Evolutionary conservation across 306 rosid genomes (phyloP).

Genomic region (Canavalia ensiformis): DNA sequence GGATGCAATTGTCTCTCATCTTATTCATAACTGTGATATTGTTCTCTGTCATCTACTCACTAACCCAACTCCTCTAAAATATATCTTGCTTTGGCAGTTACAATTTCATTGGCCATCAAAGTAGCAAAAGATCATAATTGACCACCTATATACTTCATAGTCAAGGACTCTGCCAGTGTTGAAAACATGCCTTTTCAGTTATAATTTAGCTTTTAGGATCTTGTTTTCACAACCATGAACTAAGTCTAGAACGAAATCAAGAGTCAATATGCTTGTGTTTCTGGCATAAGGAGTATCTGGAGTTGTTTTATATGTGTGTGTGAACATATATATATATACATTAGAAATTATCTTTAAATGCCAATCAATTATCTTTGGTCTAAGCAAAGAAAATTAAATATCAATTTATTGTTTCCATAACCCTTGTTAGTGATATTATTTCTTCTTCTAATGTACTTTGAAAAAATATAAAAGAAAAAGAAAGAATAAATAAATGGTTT

Average conservation of each 20-base stretch:
- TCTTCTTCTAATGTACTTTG: not conserved
- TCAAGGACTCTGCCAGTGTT: too few relatives aligned
- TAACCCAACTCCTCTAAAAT: too few relatives aligned
- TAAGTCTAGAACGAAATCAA: not conserved
- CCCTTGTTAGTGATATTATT: slow-evolving; percentile 2
- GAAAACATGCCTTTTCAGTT: too few relatives aligned
- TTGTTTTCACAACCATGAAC: slow-evolving; percentile 26
- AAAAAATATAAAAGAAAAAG: not conserved
- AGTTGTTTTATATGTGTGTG: too few relatives aligned
- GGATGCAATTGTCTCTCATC: too few relatives aligned
- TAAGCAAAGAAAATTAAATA: not conserved
- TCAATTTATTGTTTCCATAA: not conserved
- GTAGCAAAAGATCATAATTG: too few relatives aligned
- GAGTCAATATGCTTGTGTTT: not conserved
- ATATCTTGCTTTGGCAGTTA: too few relatives aligned
- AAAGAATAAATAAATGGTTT: not conserved
- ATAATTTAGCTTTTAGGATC: not conserved
- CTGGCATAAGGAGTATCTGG: slow-evolving; percentile 3
- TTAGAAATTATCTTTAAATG: not conserved
- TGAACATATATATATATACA: too few relatives aligned
- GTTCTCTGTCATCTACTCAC: too few relatives aligned
- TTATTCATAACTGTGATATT: too few relatives aligned
- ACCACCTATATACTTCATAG: too few relatives aligned
- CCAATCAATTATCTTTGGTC: not conserved
- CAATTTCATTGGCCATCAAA: too few relatives aligned